Evolutionary conservation across 1,139 yeast genomes (phyloP).

Genomic region (Candida albicans): DNA sequence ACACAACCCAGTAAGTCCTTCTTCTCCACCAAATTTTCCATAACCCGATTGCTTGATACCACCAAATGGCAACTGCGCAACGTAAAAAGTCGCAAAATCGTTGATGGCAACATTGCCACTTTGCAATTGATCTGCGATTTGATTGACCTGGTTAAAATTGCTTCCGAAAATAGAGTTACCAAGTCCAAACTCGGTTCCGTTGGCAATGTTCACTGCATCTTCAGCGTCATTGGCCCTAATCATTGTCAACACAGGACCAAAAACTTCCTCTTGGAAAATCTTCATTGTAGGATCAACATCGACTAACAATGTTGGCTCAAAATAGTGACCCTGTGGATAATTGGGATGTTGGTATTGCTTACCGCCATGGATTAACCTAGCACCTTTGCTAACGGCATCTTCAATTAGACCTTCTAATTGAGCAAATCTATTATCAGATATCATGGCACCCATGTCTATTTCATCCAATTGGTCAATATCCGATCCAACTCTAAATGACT

Average conservation of each 20-base stretch:
- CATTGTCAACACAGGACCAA: constrained; percentile 85
- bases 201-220: constrained; percentile 77
- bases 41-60: constrained; percentile 92
- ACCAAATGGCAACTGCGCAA: constrained; percentile 95
- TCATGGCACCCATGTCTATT: constrained; percentile 95
- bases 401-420: constrained; percentile 62
- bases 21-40: constrained; percentile 97
- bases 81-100: constrained; percentile 94
- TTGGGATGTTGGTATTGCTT: constrained; percentile 77
- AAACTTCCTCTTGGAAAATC: constrained; percentile 86
- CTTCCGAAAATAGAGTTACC: constrained; percentile 89
- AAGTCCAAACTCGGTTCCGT: constrained; percentile 84
- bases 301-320: constrained; percentile 80
- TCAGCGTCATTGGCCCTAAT: constrained; percentile 66
- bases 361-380: constrained; percentile 78
- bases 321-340: constrained; percentile 93
- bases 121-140: constrained; percentile 61
- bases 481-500: constrained; percentile 73
- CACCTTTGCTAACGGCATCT: constrained; percentile 82
- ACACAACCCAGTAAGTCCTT: constrained; percentile 88
- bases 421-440: constrained; percentile 71
- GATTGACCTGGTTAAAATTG: constrained; percentile 53
- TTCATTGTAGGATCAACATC: constrained; percentile 79
- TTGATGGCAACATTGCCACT: constrained; percentile 95
- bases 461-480: constrained; percentile 87